Evolutionary conservation across 225 moss, liverwort and hornwort species (phyloP), one percentile per base, ranked within the genome.

Genomic region (Lunularia cruciata): DNA sequence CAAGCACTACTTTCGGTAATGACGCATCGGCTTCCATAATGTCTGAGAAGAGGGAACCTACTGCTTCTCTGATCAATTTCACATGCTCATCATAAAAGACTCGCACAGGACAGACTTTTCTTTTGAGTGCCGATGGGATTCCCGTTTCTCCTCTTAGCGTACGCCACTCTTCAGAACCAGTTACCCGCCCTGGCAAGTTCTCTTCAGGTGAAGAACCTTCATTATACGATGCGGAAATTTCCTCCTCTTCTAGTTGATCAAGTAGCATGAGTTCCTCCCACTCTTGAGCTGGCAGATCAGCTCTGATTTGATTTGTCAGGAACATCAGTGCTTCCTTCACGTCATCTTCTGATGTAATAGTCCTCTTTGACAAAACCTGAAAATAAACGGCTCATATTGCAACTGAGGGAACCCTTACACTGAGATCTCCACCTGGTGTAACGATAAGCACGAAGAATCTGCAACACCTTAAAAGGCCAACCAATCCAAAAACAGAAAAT

Each of bases 81-180:
- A 92, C 82, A 62, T 88, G 84, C 43, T 85, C 79, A 63, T 90
- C 85, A 26, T 80, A 74, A 73, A 86, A 86, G 31, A 33, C 26
- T 31, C 83, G 72, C 20, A 78, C 68, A 31, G 81, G 83, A 34
- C 48, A 75, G 3, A 33, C 51, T 0, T 64, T 60, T 1, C 34
- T 47, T 25, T 7, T 30, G 15, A 56, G 20, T 27, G 64, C 42
- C 22, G 73, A 67, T 22, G 37, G 14, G 70, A 35, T 73, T 37
- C 84, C 86, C 35, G 73, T 61, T 67, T 89, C 89, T 26, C 86
- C 85, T 10, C 89, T 80, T 36, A 82, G 70, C 73, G 72, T 54
- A 42, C 88, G 81, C 82, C 90, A 93, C 69, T 78, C 75, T 30
- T 73, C 72, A 11, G 85, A 76, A 43, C 86, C 90, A 73, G 82